Evolutionary conservation across 192 early-diverging fungal species (phyloP).

Genomic region (Helicostylum pulchrum): DNA sequence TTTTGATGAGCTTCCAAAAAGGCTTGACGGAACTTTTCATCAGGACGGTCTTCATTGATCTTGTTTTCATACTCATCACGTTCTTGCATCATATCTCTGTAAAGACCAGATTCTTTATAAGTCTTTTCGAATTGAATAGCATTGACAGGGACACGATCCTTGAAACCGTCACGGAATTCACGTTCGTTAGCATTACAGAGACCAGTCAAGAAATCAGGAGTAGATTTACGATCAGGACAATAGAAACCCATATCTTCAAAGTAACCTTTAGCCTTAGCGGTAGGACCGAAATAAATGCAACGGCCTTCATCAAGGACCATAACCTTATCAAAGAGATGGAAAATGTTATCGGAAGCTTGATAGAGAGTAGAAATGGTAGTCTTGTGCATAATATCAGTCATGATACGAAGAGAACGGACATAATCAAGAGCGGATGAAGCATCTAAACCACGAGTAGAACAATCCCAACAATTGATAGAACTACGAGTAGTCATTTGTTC

Average conservation of each 20-base stretch:
- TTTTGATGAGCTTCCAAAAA: conserved; percentile 53
- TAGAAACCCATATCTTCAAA: conserved; percentile 51
- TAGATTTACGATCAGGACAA: conserved; percentile 53
- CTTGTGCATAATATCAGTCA: conserved; percentile 63
- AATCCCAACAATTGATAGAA: conserved; percentile 66
- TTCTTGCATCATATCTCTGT: conserved; percentile 30
- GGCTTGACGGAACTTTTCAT: conserved; percentile 42
- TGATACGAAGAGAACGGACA: conserved; percentile 66
- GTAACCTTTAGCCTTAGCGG: conserved; percentile 45
- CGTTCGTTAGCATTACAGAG: conserved; percentile 59
- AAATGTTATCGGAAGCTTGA: conserved; percentile 73
- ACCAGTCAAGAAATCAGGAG: conserved; percentile 65
- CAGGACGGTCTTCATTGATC: conserved; percentile 31
- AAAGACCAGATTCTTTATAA: conserved; percentile 42
- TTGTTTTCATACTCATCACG: conserved; percentile 35
- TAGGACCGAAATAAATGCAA: conserved; percentile 59
- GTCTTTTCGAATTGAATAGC: conserved; percentile 55
- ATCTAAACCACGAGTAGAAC: conserved; percentile 75
- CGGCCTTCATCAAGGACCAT: conserved; percentile 66
- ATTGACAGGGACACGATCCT: conserved; percentile 45
- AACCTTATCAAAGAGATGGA: conserved; percentile 60
- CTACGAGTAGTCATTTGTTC: conserved; percentile 66
- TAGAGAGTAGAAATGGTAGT: conserved; percentile 61
- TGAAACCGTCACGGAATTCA: conserved; percentile 42
- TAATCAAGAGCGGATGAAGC: conserved; percentile 80